Conservation (phyloP, 352 stramenopile genomes). For the Globisporangium emineosum region DNA sequence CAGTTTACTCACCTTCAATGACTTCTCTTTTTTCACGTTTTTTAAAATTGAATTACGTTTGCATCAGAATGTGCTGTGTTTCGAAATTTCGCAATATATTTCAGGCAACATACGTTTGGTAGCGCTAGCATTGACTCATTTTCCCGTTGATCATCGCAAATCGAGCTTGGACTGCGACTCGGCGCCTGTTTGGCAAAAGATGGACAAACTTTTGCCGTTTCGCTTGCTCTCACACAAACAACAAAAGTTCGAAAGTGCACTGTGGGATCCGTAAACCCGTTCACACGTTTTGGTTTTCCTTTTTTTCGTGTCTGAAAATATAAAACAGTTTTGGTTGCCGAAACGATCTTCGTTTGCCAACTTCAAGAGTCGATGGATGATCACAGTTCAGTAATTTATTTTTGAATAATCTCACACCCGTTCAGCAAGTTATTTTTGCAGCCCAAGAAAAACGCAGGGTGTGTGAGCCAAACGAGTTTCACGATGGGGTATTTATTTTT, state of each 20-base stretch:
- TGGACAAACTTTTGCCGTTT: neutral
- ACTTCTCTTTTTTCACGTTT: neutral
- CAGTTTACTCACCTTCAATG: neutral
- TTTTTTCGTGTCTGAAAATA: neutral
- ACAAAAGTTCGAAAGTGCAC: neutral
- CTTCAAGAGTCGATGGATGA: neutral
- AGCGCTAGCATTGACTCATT: neutral
- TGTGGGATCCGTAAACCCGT: neutral
- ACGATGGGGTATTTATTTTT: neutral
- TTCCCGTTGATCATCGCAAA: neutral
- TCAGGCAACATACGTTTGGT: neutral
- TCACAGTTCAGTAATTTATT: no score
- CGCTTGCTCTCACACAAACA: neutral
- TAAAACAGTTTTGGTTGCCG: slow-evolving; percentile 1
- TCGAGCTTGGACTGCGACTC: no score
- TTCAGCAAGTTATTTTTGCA: neutral
- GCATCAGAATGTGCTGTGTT: no score
- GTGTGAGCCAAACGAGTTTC: neutral
- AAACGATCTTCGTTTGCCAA: slow-evolving; percentile 5
- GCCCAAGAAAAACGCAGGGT: neutral
- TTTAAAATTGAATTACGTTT: neutral
- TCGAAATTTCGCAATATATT: neutral
- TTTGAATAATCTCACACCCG: neutral
- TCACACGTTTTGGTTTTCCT: neutral
- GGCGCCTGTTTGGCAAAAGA: neutral